Evolutionary conservation across 129 eudicot species (phyloP), one percentile per base, ranked within the genome.

Genomic region (Erigeron canadensis): DNA sequence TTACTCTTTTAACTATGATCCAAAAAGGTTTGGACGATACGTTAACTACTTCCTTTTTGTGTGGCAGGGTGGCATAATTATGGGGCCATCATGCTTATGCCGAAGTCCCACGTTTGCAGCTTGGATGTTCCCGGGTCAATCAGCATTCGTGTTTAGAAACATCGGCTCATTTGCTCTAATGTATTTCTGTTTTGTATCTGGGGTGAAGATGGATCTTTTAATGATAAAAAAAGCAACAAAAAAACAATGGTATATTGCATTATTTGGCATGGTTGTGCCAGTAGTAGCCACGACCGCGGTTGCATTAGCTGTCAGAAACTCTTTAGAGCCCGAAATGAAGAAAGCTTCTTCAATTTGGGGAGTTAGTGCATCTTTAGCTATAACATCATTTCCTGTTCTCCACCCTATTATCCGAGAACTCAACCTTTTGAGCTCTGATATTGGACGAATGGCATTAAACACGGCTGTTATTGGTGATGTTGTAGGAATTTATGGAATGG

Each of bases 61-160:
- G 16, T 50, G 84, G 41, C 59, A 95, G 99, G 99, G 94, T 4
- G 98, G 98, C n/a, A 81, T 90, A 56, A 79, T 95, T 46, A 56
- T 95, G 7, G 99, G 99, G 63, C 99, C 96, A 28, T 87, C 97
- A 0, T 84, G 82, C 16, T 67, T 95, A 86, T 77, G 96, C 48
- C 80, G 88, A 0, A 79, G 16, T 78, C 70, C 76, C 43, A 81
- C 59, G 28, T 88, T 87, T 39, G 79, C 81, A 4, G 21, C 48
- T 0, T 69, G 78, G 58, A 37, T 95, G 42, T 90, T 90, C 81
- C 94, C 99, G 2, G 94, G 82, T 2, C 82, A 81, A 38, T 74
- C 91, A 0, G 46, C 65, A 1, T 90, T 41, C 65, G 74, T 90
- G 42, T 58, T 83, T 38, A 74, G 79, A 61, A 95, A 88, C 55